Conservation (phyloP, 805 yeast genomes). For the Zygosaccharomyces bisporus region DNA sequence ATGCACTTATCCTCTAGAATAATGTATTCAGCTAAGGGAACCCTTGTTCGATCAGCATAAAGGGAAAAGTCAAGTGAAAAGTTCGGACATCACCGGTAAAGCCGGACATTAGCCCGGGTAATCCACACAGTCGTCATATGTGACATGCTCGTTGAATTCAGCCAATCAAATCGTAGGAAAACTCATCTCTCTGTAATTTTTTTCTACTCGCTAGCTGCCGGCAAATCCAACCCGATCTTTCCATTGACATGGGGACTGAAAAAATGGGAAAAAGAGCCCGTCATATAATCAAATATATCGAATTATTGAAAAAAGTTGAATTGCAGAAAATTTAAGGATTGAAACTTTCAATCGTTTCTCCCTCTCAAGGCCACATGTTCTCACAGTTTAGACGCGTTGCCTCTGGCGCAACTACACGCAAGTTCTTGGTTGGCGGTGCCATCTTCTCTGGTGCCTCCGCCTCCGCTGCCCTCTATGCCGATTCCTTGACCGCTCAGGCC, state of each 20-base stretch:
- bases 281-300: constrained; percentile 2
- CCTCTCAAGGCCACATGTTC: constrained; percentile 28
- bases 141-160: background rate
- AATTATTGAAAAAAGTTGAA: constrained; percentile 1
- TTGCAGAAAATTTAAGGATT: constrained; percentile 3
- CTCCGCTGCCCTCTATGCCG: constrained; percentile 77
- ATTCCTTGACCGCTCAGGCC: constrained; percentile 83
- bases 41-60: no score
- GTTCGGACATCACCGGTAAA: background rate
- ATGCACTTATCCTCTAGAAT: no score
- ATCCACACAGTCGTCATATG: background rate
- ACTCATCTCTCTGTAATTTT: constrained; percentile 2
- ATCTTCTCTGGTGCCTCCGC: constrained; percentile 77
- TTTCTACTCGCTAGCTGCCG: background rate
- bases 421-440: constrained; percentile 51
- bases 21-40: background rate
- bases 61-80: no score
- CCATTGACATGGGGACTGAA: constrained; percentile 2
- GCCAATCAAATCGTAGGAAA: constrained; percentile 7
- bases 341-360: constrained; percentile 4
- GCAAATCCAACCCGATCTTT: constrained; percentile 3
- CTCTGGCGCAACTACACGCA: constrained; percentile 37
- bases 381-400: constrained; percentile 8
- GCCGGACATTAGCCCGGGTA: background rate
- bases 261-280: background rate